phyloP scores from a whole-genome alignment of 441 rosid genomes.

The Populus trichocarpa region DNA sequence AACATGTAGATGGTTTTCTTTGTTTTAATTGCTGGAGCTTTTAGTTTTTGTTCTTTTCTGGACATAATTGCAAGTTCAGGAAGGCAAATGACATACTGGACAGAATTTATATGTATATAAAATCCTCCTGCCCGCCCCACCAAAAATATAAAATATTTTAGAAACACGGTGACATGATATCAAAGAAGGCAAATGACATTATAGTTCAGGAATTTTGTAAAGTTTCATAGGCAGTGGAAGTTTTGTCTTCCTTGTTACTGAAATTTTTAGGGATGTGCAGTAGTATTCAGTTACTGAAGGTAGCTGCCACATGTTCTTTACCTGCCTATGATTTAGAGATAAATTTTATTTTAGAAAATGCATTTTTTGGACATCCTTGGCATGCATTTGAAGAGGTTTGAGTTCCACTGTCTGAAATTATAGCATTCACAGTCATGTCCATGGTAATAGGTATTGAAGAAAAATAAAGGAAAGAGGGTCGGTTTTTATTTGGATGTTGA shows the following conservation, averaged over 20 bases:
- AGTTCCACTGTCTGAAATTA: neutral
- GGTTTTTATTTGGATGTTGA: neutral
- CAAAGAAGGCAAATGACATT: neutral
- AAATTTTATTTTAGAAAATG: no score
- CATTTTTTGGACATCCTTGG: neutral
- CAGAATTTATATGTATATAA: neutral
- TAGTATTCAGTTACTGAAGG: neutral
- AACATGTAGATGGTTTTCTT: neutral
- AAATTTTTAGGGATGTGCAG: neutral
- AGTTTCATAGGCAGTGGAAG: neutral
- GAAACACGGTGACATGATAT: neutral
- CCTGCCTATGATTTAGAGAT: neutral
- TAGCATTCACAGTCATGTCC: neutral
- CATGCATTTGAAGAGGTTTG: neutral
- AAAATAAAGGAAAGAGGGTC: neutral
- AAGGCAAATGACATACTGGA: neutral
- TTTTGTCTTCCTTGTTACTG: neutral
- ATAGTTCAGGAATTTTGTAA: neutral
- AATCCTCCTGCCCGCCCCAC: neutral
- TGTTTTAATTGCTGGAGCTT: neutral
- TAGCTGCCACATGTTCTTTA: neutral
- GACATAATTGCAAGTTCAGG: neutral
- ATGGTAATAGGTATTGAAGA: neutral
- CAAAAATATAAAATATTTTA: no score
- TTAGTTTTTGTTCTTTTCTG: neutral